phyloP scores from a whole-genome alignment of 2,329 filamentous ascomycete species.

The Botryotinia convoluta region DNA sequence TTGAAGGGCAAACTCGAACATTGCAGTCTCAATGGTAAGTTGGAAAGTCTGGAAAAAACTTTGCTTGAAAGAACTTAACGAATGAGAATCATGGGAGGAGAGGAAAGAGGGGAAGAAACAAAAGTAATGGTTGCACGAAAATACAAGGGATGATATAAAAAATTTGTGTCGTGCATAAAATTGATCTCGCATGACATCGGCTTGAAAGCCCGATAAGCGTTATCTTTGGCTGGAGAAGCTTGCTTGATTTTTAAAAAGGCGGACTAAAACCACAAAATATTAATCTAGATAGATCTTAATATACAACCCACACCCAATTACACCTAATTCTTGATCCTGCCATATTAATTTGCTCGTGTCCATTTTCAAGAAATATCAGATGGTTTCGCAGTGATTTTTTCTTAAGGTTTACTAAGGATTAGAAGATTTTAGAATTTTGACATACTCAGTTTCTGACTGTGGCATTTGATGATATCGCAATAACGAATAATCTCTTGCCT shows the following conservation, averaged over 20 bases:
- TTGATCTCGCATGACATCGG: neutral
- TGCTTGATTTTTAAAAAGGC: neutral
- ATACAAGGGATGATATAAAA: neutral
- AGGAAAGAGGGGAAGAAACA: neutral
- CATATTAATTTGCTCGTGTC: constrained; percentile 7
- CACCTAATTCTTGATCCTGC: neutral
- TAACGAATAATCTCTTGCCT: neutral
- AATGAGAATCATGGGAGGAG: neutral
- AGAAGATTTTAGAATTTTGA: neutral
- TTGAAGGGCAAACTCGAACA: neutral
- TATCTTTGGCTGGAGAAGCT: neutral
- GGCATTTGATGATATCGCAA: neutral
- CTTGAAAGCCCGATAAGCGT: neutral
- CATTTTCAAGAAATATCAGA: neutral
- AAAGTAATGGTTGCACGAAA: neutral
- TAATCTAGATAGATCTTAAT: neutral
- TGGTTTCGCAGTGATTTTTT: neutral
- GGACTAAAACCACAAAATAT: neutral
- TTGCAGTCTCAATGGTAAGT: neutral
- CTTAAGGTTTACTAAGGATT: neutral
- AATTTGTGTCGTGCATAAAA: neutral
- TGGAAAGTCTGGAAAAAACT: neutral
- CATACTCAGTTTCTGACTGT: neutral
- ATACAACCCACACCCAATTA: constrained; percentile 1
- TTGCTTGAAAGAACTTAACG: neutral